phyloP scores from a whole-genome alignment of 176 grass and related monocot species.

The Bonia amplexicaulis region DNA sequence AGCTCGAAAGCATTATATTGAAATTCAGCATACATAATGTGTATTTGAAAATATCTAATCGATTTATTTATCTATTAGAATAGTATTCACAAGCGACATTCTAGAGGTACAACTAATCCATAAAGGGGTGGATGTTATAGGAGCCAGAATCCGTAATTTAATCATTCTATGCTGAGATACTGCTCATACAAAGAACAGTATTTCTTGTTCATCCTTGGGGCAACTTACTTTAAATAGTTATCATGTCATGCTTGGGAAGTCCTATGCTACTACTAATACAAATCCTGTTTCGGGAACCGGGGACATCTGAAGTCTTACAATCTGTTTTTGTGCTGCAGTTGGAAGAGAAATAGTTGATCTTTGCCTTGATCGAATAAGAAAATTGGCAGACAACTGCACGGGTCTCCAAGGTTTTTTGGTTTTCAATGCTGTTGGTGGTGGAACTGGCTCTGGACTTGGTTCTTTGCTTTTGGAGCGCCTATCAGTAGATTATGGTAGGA shows the following conservation, averaged over 20 bases:
- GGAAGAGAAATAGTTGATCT: slow-evolving; percentile 67
- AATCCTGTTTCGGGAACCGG: background rate
- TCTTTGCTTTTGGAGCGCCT: slow-evolving; percentile 72
- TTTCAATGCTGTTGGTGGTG: slow-evolving; percentile 80
- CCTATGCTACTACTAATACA: background rate
- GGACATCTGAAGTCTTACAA: background rate
- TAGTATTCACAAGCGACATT: background rate
- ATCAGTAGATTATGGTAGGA: slow-evolving; percentile 76
- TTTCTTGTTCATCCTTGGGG: background rate
- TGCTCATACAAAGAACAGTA: background rate
- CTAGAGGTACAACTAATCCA: background rate
- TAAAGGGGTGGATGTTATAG: background rate
- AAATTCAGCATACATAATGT: background rate
- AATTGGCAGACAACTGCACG: slow-evolving; percentile 81
- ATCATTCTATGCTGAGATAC: background rate
- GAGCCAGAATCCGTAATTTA: background rate
- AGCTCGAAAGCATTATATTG: no score
- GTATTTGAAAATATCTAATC: background rate
- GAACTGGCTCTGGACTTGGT: slow-evolving; percentile 75
- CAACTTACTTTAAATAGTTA: background rate
- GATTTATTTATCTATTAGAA: slow-evolving; percentile 2
- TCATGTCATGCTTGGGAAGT: background rate
- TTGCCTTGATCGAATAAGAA: slow-evolving; percentile 74
- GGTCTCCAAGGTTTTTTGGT: slow-evolving; percentile 75
- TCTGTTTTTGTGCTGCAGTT: slow-evolving; percentile 37